phyloP scores from a whole-genome alignment of 2,329 filamentous ascomycete genomes.

The Ploettnerulaceae sp. region DNA sequence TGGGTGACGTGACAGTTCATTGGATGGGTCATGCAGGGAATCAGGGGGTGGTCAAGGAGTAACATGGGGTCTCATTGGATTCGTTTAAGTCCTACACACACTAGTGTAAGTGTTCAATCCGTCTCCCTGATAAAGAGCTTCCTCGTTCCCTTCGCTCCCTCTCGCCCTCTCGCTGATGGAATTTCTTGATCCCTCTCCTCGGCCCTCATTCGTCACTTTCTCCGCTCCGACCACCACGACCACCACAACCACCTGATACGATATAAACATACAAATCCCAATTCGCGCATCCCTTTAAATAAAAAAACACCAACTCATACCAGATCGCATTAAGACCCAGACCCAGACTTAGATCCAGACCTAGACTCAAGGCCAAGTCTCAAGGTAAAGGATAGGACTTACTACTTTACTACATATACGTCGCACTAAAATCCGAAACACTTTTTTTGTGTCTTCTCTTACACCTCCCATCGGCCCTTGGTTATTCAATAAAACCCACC shows the following conservation, averaged over 20 bases:
- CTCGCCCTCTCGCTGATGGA: constrained; percentile 1
- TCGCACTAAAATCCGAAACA: no score
- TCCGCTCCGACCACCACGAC: not conserved
- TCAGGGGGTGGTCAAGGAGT: not conserved
- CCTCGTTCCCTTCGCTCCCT: constrained; percentile 4
- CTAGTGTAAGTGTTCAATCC: not conserved
- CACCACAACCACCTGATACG: not conserved
- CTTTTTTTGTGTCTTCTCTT: no score
- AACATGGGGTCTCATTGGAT: not conserved
- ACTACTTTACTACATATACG: no score
- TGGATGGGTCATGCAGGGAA: not conserved
- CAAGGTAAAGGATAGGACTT: no score
- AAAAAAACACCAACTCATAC: no score
- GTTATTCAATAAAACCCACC: no score
- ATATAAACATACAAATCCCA: not conserved
- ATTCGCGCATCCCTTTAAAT: not conserved
- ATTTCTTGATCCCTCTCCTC: constrained; percentile 2
- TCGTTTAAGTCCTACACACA: not conserved
- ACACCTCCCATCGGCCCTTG: no score
- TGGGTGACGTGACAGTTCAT: not conserved
- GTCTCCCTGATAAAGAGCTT: not conserved
- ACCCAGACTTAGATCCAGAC: no score
- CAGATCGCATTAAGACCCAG: no score
- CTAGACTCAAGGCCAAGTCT: no score
- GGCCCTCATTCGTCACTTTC: constrained; percentile 9